These are phyloP conservation scores for Telopea speciosissima DNA, from an alignment of 177 flowering plant species.

Conservation along the genomic window DNA sequence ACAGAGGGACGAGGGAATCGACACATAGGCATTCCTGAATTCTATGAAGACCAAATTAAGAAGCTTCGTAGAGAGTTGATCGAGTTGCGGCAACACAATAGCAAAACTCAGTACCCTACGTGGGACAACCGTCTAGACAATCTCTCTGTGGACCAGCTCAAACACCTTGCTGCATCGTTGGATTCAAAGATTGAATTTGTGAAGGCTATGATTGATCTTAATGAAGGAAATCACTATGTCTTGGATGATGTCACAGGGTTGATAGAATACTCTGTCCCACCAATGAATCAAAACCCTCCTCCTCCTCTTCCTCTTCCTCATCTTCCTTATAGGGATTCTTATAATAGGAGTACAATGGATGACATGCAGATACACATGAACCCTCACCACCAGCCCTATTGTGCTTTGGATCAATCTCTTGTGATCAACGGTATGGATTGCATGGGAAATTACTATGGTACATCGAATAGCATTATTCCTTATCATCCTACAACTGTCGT, in stretches of 20 bases:
- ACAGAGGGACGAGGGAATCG: neutral
- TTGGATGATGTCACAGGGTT: too few species aligned
- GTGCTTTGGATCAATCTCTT: too few species aligned
- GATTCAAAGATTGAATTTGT: slow-evolving; percentile 4
- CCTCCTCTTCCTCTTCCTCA: too few species aligned
- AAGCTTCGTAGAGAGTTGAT: slow-evolving; percentile 10
- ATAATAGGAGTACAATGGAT: too few species aligned
- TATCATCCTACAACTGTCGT: too few species aligned
- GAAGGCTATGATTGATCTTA: neutral
- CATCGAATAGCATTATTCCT: too few species aligned
- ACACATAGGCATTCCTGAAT: neutral
- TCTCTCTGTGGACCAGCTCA: slow-evolving; percentile 5
- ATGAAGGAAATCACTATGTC: neutral
- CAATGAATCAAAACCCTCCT: too few species aligned
- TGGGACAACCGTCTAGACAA: slow-evolving; percentile 16
- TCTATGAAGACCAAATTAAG: slow-evolving; percentile 3
- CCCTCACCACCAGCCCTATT: too few species aligned
- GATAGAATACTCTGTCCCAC: neutral
- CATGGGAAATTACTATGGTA: too few species aligned
- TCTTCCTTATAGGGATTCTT: too few species aligned
- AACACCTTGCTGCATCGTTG: neutral
- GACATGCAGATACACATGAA: too few species aligned
- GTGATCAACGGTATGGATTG: too few species aligned
- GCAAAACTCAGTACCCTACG: neutral
- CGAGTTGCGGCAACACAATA: slow-evolving; percentile 2